Evolutionary conservation across 176 grass and related monocot genomes (phyloP).

Genomic region (Miscanthus lutarioriparius): DNA sequence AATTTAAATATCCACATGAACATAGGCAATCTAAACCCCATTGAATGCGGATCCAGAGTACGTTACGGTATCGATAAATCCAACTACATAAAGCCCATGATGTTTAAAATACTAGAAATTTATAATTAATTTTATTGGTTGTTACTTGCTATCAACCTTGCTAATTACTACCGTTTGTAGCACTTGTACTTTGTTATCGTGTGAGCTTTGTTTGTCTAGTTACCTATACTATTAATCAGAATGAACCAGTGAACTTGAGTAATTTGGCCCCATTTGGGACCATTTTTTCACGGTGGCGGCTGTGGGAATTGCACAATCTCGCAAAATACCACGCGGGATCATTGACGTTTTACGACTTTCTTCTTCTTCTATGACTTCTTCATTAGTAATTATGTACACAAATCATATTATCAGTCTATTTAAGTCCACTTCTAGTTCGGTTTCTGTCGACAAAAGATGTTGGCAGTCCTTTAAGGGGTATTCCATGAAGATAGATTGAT

Average conservation of each 20-base stretch:
- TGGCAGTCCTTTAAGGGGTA: no score
- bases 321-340: no score
- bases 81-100: not conserved
- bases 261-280: not conserved
- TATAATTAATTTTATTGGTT: not conserved
- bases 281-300: fast-evolving
- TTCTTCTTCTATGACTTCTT: not conserved
- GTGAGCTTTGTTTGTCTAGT: not conserved
- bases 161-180: not conserved
- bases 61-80: not conserved
- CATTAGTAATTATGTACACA: not conserved
- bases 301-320: no score
- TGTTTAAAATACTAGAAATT: not conserved
- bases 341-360: not conserved
- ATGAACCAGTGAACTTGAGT: not conserved
- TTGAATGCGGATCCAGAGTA: not conserved
- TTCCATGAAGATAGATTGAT: no score
- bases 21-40: not conserved
- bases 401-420: not conserved
- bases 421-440: not conserved
- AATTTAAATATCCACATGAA: not conserved
- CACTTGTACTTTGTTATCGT: not conserved
- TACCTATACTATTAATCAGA: not conserved
- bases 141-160: not conserved
- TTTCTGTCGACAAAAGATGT: no score